Evolutionary conservation across 495 filamentous ascomycete genomes (phyloP).

Genomic region (Haplographium delicatum): DNA sequence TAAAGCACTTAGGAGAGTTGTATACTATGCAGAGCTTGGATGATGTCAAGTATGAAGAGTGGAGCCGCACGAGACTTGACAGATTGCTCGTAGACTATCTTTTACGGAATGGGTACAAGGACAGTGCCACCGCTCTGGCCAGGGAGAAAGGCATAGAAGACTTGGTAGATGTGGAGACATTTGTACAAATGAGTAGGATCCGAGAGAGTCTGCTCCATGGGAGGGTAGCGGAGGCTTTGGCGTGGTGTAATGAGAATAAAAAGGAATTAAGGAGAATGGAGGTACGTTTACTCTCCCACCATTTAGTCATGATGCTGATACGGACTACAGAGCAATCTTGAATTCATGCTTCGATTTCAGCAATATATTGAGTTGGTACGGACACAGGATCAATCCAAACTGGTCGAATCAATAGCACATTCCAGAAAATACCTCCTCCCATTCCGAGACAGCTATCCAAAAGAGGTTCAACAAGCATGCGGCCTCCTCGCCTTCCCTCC

Average conservation of each 20-base stretch:
- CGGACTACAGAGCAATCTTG: conserved; percentile 67
- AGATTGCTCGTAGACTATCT: conserved; percentile 87
- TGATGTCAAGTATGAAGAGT: conserved; percentile 90
- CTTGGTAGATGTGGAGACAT: conserved; percentile 84
- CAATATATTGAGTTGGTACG: conserved; percentile 91
- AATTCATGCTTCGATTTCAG: conserved; percentile 91
- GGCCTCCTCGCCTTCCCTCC: conserved; percentile 72
- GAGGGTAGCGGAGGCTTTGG: conserved; percentile 71
- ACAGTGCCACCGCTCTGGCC: conserved; percentile 71
- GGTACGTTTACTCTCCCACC: conserved; percentile 40
- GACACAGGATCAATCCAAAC: conserved; percentile 49
- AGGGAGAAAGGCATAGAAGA: conserved; percentile 63
- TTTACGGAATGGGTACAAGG: conserved; percentile 72
- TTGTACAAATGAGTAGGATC: conserved; percentile 75
- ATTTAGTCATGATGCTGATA: conserved; percentile 24
- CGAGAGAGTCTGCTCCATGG: conserved; percentile 62
- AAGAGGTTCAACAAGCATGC: conserved; percentile 65
- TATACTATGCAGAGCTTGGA: conserved; percentile 74
- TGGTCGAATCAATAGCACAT: conserved; percentile 71
- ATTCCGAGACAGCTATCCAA: conserved; percentile 59
- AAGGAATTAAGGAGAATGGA: conserved; percentile 77
- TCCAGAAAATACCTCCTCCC: conserved; percentile 73
- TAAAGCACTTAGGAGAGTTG: conserved; percentile 73
- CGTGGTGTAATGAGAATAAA: conserved; percentile 91
- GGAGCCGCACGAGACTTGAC: conserved; percentile 77